Evolutionary conservation across 108 stramenopile species (phyloP).

Genomic region (Aurantiochytrium sp.): DNA sequence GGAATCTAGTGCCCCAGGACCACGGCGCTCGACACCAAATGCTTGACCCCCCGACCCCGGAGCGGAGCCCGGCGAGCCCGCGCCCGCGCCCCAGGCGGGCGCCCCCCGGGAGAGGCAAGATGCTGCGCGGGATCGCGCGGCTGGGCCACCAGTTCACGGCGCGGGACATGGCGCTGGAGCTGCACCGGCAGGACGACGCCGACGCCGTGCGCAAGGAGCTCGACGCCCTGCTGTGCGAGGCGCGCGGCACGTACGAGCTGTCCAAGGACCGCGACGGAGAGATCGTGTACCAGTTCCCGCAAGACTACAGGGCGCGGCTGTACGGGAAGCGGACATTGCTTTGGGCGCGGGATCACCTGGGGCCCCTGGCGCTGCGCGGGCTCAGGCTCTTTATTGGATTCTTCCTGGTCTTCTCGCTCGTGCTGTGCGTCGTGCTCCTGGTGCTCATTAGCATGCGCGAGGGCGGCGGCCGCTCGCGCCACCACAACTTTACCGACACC

Average conservation of each 20-base stretch:
- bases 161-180: constrained; percentile 10
- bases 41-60: too few species aligned
- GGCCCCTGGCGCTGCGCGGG: neutral
- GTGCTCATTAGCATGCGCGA: neutral
- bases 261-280: neutral
- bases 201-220: neutral
- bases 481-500: neutral
- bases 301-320: neutral
- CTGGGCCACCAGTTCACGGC: neutral
- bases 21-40: too few species aligned
- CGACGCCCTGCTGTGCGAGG: constrained; percentile 9
- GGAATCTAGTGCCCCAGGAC: too few species aligned
- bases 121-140: neutral
- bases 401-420: neutral
- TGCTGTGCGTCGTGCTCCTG: neutral
- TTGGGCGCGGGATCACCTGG: neutral
- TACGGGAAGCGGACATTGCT: neutral
- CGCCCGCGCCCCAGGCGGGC: too few species aligned
- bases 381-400: neutral
- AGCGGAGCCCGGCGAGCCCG: too few species aligned
- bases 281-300: constrained; percentile 7
- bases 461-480: neutral
- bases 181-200: neutral
- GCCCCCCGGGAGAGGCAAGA: too few species aligned
- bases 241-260: constrained; percentile 15